These are phyloP conservation scores for Phytophthora brassicae DNA, from an alignment of 352 stramenopile genomes.

Conservation along the genomic window DNA sequence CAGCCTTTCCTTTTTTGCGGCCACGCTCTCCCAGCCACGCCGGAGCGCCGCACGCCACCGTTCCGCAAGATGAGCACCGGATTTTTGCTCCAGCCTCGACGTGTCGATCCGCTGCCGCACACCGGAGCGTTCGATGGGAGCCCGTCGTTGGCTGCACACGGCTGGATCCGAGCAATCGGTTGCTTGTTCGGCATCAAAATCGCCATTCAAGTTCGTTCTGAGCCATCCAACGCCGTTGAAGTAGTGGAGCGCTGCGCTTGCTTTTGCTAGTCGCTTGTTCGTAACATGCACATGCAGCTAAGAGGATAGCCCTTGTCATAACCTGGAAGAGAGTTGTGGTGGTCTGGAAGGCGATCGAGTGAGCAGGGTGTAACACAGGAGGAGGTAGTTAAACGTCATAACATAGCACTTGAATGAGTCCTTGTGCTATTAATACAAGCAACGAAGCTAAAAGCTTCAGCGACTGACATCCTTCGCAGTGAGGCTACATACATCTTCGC, in stretches of 20 bases:
- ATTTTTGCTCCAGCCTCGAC: conserved; percentile 17
- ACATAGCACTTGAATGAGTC: neutral
- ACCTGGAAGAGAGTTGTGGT: conserved; percentile 20
- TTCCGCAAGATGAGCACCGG: conserved; percentile 16
- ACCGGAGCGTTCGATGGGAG: neutral
- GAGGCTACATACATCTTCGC: neutral
- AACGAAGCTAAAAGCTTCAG: no score
- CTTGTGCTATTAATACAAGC: neutral
- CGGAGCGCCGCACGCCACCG: conserved; percentile 9
- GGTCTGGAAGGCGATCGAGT: conserved; percentile 11
- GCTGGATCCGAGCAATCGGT: conserved; percentile 24
- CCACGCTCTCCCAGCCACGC: neutral
- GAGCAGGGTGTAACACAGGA: conserved; percentile 18
- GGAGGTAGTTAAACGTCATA: neutral
- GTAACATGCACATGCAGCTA: conserved; percentile 18
- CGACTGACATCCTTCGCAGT: neutral
- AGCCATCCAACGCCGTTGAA: neutral
- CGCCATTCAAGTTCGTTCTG: neutral
- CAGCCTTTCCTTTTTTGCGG: neutral
- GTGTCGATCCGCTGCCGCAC: conserved; percentile 1
- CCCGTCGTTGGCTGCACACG: conserved; percentile 7
- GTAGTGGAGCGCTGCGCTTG: neutral
- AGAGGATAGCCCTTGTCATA: conserved; percentile 25
- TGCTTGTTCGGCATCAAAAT: conserved; percentile 25
- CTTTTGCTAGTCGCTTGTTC: conserved; percentile 40